These are phyloP conservation scores for Pyricularia grisea DNA, from an alignment of 2,329 filamentous ascomycete species.

Conservation along the genomic window DNA sequence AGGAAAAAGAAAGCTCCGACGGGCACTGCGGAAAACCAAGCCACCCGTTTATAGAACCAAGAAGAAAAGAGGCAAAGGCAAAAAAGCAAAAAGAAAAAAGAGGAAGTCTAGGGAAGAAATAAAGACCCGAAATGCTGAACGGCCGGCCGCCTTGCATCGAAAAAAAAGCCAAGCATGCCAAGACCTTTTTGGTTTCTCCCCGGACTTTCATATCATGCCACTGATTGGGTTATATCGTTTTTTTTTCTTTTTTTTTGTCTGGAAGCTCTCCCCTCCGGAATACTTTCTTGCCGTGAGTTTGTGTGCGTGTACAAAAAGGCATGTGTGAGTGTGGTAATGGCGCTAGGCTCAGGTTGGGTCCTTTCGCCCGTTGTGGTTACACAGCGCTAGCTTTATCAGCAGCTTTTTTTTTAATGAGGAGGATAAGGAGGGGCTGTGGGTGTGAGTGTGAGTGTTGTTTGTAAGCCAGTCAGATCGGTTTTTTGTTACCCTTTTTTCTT, in stretches of 20 bases:
- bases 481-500: background rate
- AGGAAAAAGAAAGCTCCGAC: background rate
- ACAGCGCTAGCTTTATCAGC: background rate
- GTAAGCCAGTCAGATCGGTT: background rate
- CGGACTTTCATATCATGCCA: background rate
- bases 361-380: background rate
- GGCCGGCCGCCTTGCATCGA: background rate
- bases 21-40: background rate
- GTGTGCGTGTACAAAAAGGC: background rate
- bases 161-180: background rate
- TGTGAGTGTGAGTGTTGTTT: too few species aligned
- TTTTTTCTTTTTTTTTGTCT: too few species aligned
- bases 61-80: constrained; percentile 12
- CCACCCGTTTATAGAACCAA: background rate
- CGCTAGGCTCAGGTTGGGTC: background rate
- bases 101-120: background rate
- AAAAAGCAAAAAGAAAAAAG: background rate
- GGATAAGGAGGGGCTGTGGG: too few species aligned
- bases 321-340: too few species aligned
- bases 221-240: background rate
- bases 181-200: background rate
- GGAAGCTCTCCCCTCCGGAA: too few species aligned
- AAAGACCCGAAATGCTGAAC: background rate
- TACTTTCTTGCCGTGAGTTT: background rate
- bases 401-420: background rate